Conservation (phyloP, 768 basidiomycete genomes). For the Termitomyces sp. region DNA sequence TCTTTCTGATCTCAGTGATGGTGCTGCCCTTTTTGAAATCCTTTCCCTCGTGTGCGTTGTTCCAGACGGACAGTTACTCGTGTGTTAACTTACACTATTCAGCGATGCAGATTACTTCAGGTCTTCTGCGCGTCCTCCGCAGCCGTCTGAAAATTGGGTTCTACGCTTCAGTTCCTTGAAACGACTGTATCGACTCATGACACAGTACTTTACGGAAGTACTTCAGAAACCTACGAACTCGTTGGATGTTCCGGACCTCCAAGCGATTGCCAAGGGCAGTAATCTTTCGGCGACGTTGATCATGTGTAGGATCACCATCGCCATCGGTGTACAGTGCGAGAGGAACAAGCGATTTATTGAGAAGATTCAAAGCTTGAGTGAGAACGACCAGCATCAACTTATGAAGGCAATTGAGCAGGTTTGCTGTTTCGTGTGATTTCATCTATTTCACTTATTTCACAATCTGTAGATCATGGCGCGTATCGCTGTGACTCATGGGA, state of each 20-base stretch:
- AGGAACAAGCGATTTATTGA: conserved; percentile 85
- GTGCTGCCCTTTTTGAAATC: conserved; percentile 68
- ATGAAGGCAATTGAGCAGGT: conserved; percentile 96
- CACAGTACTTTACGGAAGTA: conserved; percentile 81
- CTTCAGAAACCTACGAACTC: conserved; percentile 73
- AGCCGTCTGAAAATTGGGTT: conserved; percentile 85
- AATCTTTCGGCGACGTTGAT: conserved; percentile 59
- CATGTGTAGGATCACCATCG: conserved; percentile 78
- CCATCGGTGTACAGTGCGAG: conserved; percentile 85
- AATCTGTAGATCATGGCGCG: conserved; percentile 65
- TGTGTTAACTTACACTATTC: background rate
- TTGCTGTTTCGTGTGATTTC: conserved; percentile 14
- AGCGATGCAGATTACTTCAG: conserved; percentile 82
- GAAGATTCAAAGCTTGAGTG: conserved; percentile 79
- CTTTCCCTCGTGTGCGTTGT: conserved; percentile 65
- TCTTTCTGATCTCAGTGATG: conserved; percentile 74
- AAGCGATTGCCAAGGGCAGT: conserved; percentile 76
- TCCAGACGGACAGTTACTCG: background rate
- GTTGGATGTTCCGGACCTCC: conserved; percentile 84
- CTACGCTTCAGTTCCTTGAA: conserved; percentile 80
- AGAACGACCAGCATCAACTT: conserved; percentile 79
- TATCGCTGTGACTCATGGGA: conserved; percentile 47
- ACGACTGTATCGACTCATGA: conserved; percentile 81
- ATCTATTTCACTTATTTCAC: background rate
- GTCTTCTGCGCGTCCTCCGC: conserved; percentile 50